Evolutionary conservation across 352 stramenopile species (phyloP).

Genomic region (Sclerospora graminicola): DNA sequence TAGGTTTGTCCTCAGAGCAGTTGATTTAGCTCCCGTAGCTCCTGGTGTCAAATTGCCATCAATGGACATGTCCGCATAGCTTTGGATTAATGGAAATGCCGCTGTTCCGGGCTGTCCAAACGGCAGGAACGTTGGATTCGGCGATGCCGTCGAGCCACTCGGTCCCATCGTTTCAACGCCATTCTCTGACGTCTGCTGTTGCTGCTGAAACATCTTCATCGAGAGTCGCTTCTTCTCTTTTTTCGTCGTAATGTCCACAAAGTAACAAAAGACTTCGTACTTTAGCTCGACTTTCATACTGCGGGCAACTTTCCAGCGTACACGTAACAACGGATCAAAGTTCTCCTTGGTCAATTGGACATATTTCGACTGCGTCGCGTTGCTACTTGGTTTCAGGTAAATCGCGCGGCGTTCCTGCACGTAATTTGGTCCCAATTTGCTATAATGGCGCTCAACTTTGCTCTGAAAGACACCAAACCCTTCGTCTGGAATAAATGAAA

Average conservation of each 20-base stretch:
- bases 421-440: constrained; percentile 38
- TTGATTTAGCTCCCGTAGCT: constrained; percentile 1
- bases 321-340: constrained; percentile 46
- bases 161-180: constrained; percentile 12
- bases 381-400: constrained; percentile 66
- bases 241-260: constrained; percentile 54
- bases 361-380: constrained; percentile 75
- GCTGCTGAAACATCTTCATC: constrained; percentile 60
- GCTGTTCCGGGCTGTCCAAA: constrained; percentile 11
- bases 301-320: constrained; percentile 67
- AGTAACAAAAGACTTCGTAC: constrained; percentile 73
- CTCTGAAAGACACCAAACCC: constrained; percentile 70
- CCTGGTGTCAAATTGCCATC: constrained; percentile 19
- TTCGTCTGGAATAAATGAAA: constrained; percentile 59
- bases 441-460: constrained; percentile 61
- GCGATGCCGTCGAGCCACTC: constrained; percentile 10
- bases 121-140: constrained; percentile 20
- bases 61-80: constrained; percentile 31
- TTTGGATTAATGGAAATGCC: constrained; percentile 35
- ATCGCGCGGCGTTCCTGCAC: constrained; percentile 54
- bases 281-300: constrained; percentile 42
- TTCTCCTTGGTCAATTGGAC: constrained; percentile 63
- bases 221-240: constrained; percentile 50
- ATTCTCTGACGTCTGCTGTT: constrained; percentile 6
- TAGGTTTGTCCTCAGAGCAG: constrained; percentile 10